phyloP scores from a whole-genome alignment of 345 rosid species.

The Stellera chamaejasme region DNA sequence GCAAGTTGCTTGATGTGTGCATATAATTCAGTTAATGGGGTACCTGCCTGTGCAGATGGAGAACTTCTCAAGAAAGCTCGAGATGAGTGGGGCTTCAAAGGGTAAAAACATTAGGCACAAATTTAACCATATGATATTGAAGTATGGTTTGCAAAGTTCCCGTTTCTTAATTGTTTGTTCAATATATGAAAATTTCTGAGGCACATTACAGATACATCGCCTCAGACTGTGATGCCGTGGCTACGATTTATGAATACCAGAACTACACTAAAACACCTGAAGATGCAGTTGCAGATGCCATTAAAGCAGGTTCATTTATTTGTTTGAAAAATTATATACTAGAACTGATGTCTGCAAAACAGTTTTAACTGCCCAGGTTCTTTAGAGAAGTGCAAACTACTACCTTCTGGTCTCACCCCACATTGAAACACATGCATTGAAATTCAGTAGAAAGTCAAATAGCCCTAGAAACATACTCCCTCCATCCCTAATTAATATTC shows the following conservation, averaged over 20 bases:
- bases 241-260: conserved; percentile 70
- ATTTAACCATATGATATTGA: conserved; percentile 3
- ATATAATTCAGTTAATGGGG: conserved; percentile 79
- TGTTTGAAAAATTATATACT: conserved; percentile 1
- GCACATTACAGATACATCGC: conserved; percentile 56
- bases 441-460: no score
- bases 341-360: background rate
- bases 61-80: conserved; percentile 64
- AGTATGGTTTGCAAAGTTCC: conserved; percentile 1
- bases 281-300: conserved; percentile 73
- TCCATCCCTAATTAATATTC: no score
- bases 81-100: conserved; percentile 80
- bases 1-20: conserved; percentile 98
- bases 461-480: no score
- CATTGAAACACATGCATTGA: no score
- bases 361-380: no score
- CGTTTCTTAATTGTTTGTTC: conserved; percentile 1
- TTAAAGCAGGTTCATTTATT: conserved; percentile 60
- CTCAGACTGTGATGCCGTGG: conserved; percentile 97
- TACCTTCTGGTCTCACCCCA: no score
- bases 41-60: conserved; percentile 70
- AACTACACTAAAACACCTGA: conserved; percentile 50
- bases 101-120: conserved; percentile 28
- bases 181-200: conserved; percentile 2
- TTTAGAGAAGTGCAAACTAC: no score